Base-by-base conservation (phyloP, 495 filamentous ascomycete species). In the Xylaria palmicola region DNA sequence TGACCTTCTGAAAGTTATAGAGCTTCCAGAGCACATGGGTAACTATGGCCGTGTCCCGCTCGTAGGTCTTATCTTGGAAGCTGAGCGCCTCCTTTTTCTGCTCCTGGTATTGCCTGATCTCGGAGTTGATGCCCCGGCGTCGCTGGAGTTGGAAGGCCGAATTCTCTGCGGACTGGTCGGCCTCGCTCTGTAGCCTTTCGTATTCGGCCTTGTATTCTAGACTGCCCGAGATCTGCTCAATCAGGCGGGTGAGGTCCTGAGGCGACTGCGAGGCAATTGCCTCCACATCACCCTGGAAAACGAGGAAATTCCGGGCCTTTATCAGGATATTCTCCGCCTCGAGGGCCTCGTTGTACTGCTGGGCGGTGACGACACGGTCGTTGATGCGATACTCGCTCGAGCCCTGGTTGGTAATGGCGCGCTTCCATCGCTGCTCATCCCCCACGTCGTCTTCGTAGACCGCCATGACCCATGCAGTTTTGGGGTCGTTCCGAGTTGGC, bases 281-380 rank as follows among this genome's bases (percentile, higher is more conserved):
- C 75, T 99, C 94, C 43, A 99, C 94, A 71, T 99, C 94, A 53
- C 94, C 94, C 74, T 99, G 94, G 75, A 98, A 98, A 27, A 99
- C 94, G 0, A 99, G 82, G 74, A 98, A 99, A 72, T 98, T 98
- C 59, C 94, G 88, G 34, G 94, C 94, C 72, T 96, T 97, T 76
- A 99, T 96, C 67, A 98, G 76, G 60, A 99, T 99, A 65, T 96
- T 97, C 72, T 99, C 93, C 37, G 86, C 82, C 73, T 98, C 94
- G 47, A 99, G 79, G 4, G 90, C 89, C 53, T 93, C 88, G 71
- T 98, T 98, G 81, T 98, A 99, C 68, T 95, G 87, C 66, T 89
- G 87, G 9, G 93, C 92, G 4, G 87, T 90, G 29, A 98, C 95
- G 43, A 89, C 81, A 34, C 87, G 86, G 65, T 94, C 90, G 75